Evolutionary conservation across 2,329 filamentous ascomycete genomes (phyloP).

Genomic region (Podosphaera fusca): DNA sequence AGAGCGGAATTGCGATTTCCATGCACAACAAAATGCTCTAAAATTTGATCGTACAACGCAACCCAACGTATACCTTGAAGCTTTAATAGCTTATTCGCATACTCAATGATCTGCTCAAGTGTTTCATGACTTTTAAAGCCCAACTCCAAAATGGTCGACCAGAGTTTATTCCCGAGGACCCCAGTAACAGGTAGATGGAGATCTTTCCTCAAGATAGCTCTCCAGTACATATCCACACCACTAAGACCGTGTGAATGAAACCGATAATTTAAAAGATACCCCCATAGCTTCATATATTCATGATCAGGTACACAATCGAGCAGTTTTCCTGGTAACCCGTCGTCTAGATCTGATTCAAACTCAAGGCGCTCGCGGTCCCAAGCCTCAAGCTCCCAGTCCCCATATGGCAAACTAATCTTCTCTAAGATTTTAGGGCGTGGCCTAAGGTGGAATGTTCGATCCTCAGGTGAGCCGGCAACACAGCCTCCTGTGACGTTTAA

Average conservation of each 20-base stretch:
- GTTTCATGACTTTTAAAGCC: slow-evolving; percentile 16
- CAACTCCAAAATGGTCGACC: slow-evolving; percentile 22
- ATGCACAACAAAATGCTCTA: slow-evolving; percentile 19
- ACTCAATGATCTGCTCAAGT: slow-evolving; percentile 17
- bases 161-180: slow-evolving; percentile 20
- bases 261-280: slow-evolving; percentile 19
- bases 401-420: neutral
- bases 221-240: slow-evolving; percentile 23
- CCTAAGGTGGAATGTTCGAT: neutral
- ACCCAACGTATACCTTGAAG: slow-evolving; percentile 17
- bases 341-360: slow-evolving; percentile 14
- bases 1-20: slow-evolving; percentile 6
- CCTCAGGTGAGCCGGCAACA: no score
- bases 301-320: slow-evolving; percentile 14
- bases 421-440: neutral
- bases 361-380: slow-evolving; percentile 9
- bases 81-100: slow-evolving; percentile 20
- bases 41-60: slow-evolving; percentile 21
- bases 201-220: slow-evolving; percentile 16
- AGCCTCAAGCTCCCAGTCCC: neutral
- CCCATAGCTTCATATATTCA: slow-evolving; percentile 19
- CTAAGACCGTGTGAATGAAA: slow-evolving; percentile 19
- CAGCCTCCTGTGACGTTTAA: no score
- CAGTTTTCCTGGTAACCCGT: slow-evolving; percentile 8
- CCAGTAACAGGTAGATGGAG: slow-evolving; percentile 20